phyloP scores from a whole-genome alignment of 768 basidiomycete genomes.

The Tylopilus rubrobrunneus region DNA sequence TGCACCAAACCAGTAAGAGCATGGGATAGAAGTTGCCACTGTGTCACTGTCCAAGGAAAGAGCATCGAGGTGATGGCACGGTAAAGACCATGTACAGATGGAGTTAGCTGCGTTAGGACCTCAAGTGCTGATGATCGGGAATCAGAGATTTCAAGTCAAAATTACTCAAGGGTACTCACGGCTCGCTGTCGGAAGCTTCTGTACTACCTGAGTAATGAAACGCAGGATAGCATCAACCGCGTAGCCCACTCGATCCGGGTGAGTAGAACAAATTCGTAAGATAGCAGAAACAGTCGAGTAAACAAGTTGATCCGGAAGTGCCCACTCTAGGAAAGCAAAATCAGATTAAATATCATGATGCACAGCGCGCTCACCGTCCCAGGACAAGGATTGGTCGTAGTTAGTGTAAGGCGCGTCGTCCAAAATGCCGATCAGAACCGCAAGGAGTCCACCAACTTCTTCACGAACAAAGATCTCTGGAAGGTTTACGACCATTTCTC shows the following conservation, averaged over 20 bases:
- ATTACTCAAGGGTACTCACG: slow-evolving; percentile 39
- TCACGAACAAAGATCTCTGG: slow-evolving; percentile 48
- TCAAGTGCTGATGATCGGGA: slow-evolving; percentile 49
- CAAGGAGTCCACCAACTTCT: slow-evolving; percentile 51
- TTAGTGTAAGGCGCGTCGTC: slow-evolving; percentile 70
- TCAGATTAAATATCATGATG: not conserved
- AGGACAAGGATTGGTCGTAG: slow-evolving; percentile 74
- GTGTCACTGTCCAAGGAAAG: slow-evolving; percentile 65
- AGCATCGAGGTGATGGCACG: slow-evolving; percentile 78
- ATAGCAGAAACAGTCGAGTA: slow-evolving; percentile 76
- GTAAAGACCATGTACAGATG: slow-evolving; percentile 82
- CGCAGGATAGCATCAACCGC: slow-evolving; percentile 57
- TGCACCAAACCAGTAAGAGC: slow-evolving; percentile 60
- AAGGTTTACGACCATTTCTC: slow-evolving; percentile 67
- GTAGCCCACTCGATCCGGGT: slow-evolving; percentile 45
- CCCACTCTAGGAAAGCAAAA: slow-evolving; percentile 61
- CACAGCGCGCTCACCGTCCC: slow-evolving; percentile 56
- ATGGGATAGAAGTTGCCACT: slow-evolving; percentile 58
- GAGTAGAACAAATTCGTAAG: slow-evolving; percentile 56
- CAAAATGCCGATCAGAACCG: slow-evolving; percentile 63
- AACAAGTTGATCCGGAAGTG: slow-evolving; percentile 80
- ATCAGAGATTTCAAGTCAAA: not conserved
- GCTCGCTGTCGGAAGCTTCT: slow-evolving; percentile 47
- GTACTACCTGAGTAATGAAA: slow-evolving; percentile 57
- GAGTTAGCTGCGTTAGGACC: slow-evolving; percentile 71